These are phyloP conservation scores for Acer campestre DNA, from an alignment of 345 rosid species.

Conservation along the genomic window DNA sequence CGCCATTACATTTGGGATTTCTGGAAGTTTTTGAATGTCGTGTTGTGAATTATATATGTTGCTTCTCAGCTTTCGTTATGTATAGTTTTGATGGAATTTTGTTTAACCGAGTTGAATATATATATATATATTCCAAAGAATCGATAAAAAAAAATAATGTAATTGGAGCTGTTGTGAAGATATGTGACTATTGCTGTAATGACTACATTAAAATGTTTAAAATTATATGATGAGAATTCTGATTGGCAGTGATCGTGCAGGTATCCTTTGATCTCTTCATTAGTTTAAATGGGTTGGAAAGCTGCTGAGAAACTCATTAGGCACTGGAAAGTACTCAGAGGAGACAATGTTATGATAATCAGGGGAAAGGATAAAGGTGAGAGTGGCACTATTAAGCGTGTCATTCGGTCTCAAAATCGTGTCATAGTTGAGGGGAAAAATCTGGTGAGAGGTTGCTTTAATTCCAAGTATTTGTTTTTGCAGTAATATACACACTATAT, in stretches of 20 bases:
- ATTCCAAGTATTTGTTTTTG: background rate
- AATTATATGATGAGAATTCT: background rate
- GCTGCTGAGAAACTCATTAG: constrained; percentile 96
- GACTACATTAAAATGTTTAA: background rate
- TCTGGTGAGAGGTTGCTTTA: constrained; percentile 47
- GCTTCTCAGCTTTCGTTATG: background rate
- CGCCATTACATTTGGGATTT: background rate
- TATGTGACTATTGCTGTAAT: background rate
- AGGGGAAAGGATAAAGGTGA: constrained; percentile 69
- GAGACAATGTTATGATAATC: constrained; percentile 80
- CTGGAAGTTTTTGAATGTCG: background rate
- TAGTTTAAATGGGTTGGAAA: constrained; percentile 83
- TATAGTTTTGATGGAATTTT: background rate
- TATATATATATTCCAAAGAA: too few species aligned
- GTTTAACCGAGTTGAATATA: background rate
- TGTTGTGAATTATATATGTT: background rate
- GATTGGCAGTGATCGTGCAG: constrained; percentile 7
- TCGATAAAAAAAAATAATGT: background rate
- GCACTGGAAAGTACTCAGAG: constrained; percentile 95
- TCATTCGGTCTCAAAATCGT: constrained; percentile 61
- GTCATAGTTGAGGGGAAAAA: constrained; percentile 66
- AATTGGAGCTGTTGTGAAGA: background rate
- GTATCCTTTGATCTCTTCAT: background rate
- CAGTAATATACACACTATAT: background rate
- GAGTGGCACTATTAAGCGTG: constrained; percentile 50